These are phyloP conservation scores for Elongisporangium undulatum DNA, from an alignment of 352 stramenopile genomes.

Conservation along the genomic window DNA sequence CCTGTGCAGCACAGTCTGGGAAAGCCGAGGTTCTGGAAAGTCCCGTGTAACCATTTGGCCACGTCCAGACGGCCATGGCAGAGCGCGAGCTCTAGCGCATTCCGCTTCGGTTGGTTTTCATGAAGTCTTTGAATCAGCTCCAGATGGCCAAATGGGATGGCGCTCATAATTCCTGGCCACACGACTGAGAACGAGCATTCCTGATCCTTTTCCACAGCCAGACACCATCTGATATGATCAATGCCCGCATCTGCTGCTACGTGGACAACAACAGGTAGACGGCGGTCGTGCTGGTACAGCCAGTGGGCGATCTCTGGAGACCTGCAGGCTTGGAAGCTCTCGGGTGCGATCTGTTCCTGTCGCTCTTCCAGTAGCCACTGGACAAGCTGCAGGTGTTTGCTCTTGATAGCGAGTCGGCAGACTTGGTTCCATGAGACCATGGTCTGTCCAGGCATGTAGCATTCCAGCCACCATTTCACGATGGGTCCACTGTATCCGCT, in stretches of 20 bases:
- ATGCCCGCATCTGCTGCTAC: no score
- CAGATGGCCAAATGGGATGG: background rate
- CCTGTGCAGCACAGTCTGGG: background rate
- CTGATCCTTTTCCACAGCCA: background rate
- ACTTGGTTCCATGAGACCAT: background rate
- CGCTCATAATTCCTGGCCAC: background rate
- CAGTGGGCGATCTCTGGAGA: background rate
- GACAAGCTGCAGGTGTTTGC: background rate
- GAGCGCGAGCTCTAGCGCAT: background rate
- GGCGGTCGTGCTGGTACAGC: background rate
- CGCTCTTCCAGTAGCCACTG: background rate
- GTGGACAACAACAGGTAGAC: background rate
- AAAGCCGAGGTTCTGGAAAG: background rate
- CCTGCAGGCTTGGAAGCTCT: background rate
- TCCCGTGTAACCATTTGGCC: background rate
- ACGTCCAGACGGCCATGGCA: background rate
- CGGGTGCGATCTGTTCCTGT: background rate
- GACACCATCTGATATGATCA: background rate
- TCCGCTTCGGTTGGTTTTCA: background rate
- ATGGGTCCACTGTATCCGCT: background rate
- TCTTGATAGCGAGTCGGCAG: background rate
- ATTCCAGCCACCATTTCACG: background rate
- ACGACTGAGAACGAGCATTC: no score
- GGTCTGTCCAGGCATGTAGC: background rate
- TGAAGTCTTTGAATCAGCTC: background rate